These are phyloP conservation scores for Aspergillus nomiae DNA, from an alignment of 2,329 filamentous ascomycete species.

Conservation along the genomic window DNA sequence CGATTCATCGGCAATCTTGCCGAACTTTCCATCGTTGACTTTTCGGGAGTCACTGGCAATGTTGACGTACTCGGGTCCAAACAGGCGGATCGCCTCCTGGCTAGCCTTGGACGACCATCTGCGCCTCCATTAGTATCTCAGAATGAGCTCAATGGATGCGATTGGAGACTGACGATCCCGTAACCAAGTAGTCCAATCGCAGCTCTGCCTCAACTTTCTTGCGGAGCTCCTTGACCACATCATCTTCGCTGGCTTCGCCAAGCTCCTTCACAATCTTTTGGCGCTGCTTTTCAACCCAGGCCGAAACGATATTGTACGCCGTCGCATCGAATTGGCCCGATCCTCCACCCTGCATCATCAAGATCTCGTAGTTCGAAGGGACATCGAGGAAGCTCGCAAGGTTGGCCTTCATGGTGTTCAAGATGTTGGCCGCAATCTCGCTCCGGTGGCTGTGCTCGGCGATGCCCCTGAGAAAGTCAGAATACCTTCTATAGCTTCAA, in stretches of 20 bases:
- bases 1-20: slow-evolving; percentile 74
- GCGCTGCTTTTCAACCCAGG: slow-evolving; percentile 73
- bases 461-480: slow-evolving; percentile 55
- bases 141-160: background rate
- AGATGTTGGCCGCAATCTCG: slow-evolving; percentile 72
- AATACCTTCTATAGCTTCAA: background rate
- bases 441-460: slow-evolving; percentile 92
- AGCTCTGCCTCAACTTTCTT: slow-evolving; percentile 69
- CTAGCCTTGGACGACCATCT: slow-evolving; percentile 84
- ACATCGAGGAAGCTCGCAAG: slow-evolving; percentile 76
- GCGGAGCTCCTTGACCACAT: slow-evolving; percentile 60
- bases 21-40: slow-evolving; percentile 77
- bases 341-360: slow-evolving; percentile 72
- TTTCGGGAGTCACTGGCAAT: slow-evolving; percentile 68
- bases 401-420: slow-evolving; percentile 75
- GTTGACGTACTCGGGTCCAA: slow-evolving; percentile 77
- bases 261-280: slow-evolving; percentile 51
- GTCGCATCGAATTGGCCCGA: slow-evolving; percentile 82
- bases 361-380: slow-evolving; percentile 80
- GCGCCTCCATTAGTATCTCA: slow-evolving; percentile 6
- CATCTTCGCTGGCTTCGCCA: slow-evolving; percentile 55
- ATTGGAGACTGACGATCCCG: slow-evolving; percentile 58
- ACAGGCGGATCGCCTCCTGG: slow-evolving; percentile 75
- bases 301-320: slow-evolving; percentile 78
- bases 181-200: slow-evolving; percentile 86